phyloP scores from a whole-genome alignment of 2,329 filamentous ascomycete genomes.

The Fusarium albosuccineum region DNA sequence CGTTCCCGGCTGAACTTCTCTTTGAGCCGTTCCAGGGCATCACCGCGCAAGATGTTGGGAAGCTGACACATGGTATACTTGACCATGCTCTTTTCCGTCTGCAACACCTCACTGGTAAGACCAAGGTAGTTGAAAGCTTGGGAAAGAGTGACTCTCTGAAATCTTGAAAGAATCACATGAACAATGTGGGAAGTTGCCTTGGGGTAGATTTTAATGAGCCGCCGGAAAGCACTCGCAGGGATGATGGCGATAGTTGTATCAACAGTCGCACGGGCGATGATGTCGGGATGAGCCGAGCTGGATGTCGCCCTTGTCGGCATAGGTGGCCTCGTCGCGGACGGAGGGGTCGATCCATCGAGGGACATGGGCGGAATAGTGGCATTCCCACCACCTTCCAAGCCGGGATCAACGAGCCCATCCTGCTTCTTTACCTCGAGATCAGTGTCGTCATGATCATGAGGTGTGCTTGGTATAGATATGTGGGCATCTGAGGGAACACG shows the following conservation, averaged over 20 bases:
- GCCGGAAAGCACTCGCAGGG: conserved; percentile 92
- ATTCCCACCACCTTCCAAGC: conserved; percentile 28
- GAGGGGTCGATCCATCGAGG: conserved; percentile 65
- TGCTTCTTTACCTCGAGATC: conserved; percentile 33
- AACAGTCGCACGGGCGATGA: conserved; percentile 94
- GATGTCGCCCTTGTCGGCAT: conserved; percentile 62
- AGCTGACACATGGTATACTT: conserved; percentile 92
- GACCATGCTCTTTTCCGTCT: conserved; percentile 94
- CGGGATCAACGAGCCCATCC: conserved; percentile 23
- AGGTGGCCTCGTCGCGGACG: conserved; percentile 52
- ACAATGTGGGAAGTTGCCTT: conserved; percentile 98
- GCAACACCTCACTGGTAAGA: conserved; percentile 88
- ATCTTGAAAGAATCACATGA: conserved; percentile 93
- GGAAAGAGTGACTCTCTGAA: conserved; percentile 93
- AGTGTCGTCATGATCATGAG: conserved; percentile 51
- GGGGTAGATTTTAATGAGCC: conserved; percentile 92
- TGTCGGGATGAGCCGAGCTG: conserved; percentile 93
- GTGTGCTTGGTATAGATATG: conserved; percentile 56
- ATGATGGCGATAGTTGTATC: conserved; percentile 99
- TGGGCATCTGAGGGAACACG: conserved; percentile 37
- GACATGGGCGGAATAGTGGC: conserved; percentile 80
- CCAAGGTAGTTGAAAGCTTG: conserved; percentile 97
- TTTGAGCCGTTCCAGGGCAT: conserved; percentile 85
- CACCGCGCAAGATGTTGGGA: conserved; percentile 88
- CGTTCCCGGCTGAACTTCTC: conserved; percentile 91